A percentile compares a stretch with the other conserved stretches of the same genome.
Conservation (phyloP, 345 rosid genomes). For the Viola odorata region DNA sequence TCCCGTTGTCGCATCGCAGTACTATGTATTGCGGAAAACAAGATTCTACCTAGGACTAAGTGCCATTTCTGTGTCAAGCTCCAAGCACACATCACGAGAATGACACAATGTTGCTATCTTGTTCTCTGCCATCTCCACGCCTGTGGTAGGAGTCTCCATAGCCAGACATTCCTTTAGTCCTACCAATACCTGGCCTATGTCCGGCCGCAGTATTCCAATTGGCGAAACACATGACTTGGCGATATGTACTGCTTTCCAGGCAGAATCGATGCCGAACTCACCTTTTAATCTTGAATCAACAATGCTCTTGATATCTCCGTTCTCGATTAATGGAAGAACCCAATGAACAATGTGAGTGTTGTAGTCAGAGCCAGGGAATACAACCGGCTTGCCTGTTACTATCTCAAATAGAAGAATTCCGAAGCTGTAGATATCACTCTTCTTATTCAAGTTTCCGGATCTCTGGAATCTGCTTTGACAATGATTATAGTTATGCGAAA, state of each 20-base stretch:
- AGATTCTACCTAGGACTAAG: background rate
- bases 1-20: too few relatives aligned
- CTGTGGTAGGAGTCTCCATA: background rate
- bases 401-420: too few relatives aligned
- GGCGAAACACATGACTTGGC: slow-evolving; percentile 6
- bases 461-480: too few relatives aligned
- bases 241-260: slow-evolving; percentile 10
- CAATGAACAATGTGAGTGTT: background rate
- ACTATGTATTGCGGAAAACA: too few relatives aligned
- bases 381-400: too few relatives aligned
- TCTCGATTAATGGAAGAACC: slow-evolving; percentile 2
- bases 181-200: slow-evolving; percentile 1
- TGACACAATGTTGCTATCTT: background rate
- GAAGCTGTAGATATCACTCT: too few relatives aligned
- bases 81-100: background rate
- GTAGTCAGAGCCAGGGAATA: background rate
- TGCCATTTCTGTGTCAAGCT: background rate
- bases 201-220: slow-evolving; percentile 1
- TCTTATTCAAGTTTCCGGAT: too few relatives aligned
- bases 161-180: slow-evolving; percentile 14
- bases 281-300: slow-evolving; percentile 5
- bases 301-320: background rate
- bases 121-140: background rate
- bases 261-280: background rate
- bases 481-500: too few relatives aligned